Percentiles rank a stretch among this genome's conserved stretches.
phyloP scores from a whole-genome alignment of 1,139 yeast genomes.

The Saccharomyces hybrid region DNA sequence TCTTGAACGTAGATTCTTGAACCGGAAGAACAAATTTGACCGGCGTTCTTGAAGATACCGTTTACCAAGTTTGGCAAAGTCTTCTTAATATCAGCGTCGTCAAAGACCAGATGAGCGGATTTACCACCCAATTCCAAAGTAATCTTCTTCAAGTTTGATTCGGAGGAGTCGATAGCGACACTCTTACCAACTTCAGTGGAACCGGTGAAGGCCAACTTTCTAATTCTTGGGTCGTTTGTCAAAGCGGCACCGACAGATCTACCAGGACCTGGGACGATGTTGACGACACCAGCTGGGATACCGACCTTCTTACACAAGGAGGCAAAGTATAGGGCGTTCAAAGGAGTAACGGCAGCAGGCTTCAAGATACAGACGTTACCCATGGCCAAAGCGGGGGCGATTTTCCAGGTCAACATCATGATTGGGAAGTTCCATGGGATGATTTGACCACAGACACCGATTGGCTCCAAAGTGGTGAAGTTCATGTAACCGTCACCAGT shows the following conservation, averaged over 20 bases:
- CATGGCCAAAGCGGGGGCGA: slow-evolving; percentile 74
- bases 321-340: slow-evolving; percentile 63
- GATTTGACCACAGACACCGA: slow-evolving; percentile 83
- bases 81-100: slow-evolving; percentile 58
- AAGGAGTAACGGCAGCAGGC: slow-evolving; percentile 73
- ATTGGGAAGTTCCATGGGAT: slow-evolving; percentile 90
- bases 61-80: slow-evolving; percentile 52
- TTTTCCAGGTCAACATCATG: slow-evolving; percentile 73
- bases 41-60: slow-evolving; percentile 72
- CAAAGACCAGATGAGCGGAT: slow-evolving; percentile 70
- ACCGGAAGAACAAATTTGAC: slow-evolving; percentile 84
- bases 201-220: slow-evolving; percentile 79
- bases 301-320: slow-evolving; percentile 60
- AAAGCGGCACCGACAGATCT: slow-evolving; percentile 67
- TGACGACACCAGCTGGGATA: slow-evolving; percentile 72
- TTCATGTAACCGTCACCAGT: slow-evolving; percentile 54
- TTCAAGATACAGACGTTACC: slow-evolving; percentile 71
- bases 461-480: slow-evolving; percentile 62
- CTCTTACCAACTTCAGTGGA: slow-evolving; percentile 68
- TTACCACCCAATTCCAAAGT: slow-evolving; percentile 83
- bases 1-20: slow-evolving; percentile 76
- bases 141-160: slow-evolving; percentile 63
- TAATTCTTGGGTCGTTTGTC: slow-evolving; percentile 57
- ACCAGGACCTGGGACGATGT: slow-evolving; percentile 71
- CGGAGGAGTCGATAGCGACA: slow-evolving; percentile 63